Evolutionary conservation across 2,329 filamentous ascomycete species (phyloP).

Genomic region (Exophiala mesophila): DNA sequence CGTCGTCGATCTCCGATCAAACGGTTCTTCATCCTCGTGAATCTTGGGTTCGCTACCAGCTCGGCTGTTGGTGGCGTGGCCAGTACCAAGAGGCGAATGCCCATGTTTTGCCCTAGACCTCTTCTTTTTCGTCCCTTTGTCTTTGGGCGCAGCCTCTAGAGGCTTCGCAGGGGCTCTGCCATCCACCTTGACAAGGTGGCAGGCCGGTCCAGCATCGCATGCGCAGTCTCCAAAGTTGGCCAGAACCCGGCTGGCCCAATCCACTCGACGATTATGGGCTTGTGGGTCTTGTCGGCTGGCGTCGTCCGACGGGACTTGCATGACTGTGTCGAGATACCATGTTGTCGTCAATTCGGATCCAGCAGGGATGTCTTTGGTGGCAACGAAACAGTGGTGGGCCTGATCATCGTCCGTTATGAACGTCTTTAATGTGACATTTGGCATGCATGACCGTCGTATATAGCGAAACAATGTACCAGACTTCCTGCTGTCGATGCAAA

Average conservation of each 20-base stretch:
- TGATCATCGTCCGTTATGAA: slow-evolving; percentile 68
- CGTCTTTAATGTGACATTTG: slow-evolving; percentile 84
- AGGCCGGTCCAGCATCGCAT: slow-evolving; percentile 36
- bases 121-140: slow-evolving; percentile 45
- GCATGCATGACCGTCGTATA: slow-evolving; percentile 83
- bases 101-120: slow-evolving; percentile 43
- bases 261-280: slow-evolving; percentile 31
- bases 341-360: slow-evolving; percentile 45
- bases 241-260: slow-evolving; percentile 45
- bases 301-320: slow-evolving; percentile 15
- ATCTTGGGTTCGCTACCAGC: slow-evolving; percentile 55
- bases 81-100: slow-evolving; percentile 51
- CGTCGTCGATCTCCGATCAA: slow-evolving; percentile 53
- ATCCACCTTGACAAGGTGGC: slow-evolving; percentile 41
- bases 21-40: slow-evolving; percentile 51
- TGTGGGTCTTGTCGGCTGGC: slow-evolving; percentile 20
- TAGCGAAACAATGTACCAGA: slow-evolving; percentile 85
- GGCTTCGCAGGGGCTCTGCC: slow-evolving; percentile 36
- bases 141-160: slow-evolving; percentile 35
- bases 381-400: slow-evolving; percentile 90
- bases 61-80: slow-evolving; percentile 52
- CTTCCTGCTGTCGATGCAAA: slow-evolving; percentile 86
- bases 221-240: slow-evolving; percentile 48
- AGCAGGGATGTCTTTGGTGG: slow-evolving; percentile 68
- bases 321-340: slow-evolving; percentile 41